Conservation (phyloP, 1,139 yeast species). For the Pichia sp. region DNA sequence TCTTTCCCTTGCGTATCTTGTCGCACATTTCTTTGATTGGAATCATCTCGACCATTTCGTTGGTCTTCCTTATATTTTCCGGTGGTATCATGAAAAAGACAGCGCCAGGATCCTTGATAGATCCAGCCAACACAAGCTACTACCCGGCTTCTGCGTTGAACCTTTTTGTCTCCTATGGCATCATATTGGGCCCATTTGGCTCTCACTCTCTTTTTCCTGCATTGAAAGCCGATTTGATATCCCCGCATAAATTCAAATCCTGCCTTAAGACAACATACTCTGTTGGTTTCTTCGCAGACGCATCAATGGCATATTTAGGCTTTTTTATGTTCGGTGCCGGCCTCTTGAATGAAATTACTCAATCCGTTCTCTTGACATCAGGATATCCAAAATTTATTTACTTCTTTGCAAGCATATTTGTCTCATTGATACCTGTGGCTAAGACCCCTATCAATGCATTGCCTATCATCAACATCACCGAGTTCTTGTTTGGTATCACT, state of each 20-base stretch:
- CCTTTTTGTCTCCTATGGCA: conserved; percentile 49
- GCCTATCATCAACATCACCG: conserved; percentile 50
- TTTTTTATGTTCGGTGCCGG: conserved; percentile 54
- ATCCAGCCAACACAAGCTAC: conserved; percentile 40
- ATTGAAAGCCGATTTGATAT: conserved; percentile 54
- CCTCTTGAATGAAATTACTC: conserved; percentile 53
- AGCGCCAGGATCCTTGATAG: conserved; percentile 48
- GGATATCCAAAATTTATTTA: conserved; percentile 54
- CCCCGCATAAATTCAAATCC: conserved; percentile 38
- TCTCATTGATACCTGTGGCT: conserved; percentile 53
- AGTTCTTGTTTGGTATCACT: conserved; percentile 47
- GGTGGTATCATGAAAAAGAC: conserved; percentile 43
- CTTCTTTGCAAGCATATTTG: conserved; percentile 46
- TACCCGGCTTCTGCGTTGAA: conserved; percentile 44
- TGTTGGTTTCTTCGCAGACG: conserved; percentile 49
- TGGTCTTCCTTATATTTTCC: conserved; percentile 37
- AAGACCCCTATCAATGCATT: conserved; percentile 58
- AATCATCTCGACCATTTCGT: conserved; percentile 43
- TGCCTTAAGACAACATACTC: conserved; percentile 36
- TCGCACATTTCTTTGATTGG: conserved; percentile 50
- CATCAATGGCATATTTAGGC: conserved; percentile 53
- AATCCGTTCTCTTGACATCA: conserved; percentile 44
- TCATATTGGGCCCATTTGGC: conserved; percentile 59
- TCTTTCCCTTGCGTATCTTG: conserved; percentile 46
- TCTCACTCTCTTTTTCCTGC: conserved; percentile 63